Conservation (phyloP, 345 rosid species). For the Corchorus olitorius region DNA sequence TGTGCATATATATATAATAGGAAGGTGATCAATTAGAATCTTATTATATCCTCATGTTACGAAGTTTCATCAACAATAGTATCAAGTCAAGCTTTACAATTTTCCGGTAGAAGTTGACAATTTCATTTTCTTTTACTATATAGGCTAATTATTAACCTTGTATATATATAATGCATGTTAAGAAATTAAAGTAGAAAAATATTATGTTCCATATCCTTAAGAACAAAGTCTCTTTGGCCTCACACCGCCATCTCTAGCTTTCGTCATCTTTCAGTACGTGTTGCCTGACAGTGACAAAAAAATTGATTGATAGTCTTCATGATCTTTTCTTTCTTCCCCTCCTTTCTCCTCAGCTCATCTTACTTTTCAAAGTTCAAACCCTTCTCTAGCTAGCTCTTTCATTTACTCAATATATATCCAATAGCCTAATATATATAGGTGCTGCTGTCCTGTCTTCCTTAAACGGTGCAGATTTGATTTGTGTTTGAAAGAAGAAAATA, state of each 20-base stretch:
- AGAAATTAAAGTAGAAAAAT: not conserved
- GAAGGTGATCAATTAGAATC: too few relatives aligned
- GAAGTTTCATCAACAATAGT: too few relatives aligned
- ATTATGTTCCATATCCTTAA: not conserved
- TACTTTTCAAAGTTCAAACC: too few relatives aligned
- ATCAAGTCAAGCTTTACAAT: too few relatives aligned
- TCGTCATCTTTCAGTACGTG: constrained; percentile 22
- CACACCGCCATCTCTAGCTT: constrained; percentile 21
- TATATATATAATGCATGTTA: not conserved
- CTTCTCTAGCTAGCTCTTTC: not conserved
- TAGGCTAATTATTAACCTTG: not conserved
- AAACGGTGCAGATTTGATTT: not conserved
- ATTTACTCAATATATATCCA: not conserved
- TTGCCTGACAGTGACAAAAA: constrained; percentile 40
- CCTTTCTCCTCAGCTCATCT: not conserved
- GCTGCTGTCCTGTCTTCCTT: not conserved
- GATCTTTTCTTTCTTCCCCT: not conserved
- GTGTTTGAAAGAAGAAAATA: not conserved
- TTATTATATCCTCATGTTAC: too few relatives aligned
- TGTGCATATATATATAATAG: too few relatives aligned
- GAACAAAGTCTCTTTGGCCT: not conserved
- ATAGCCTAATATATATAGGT: not conserved
- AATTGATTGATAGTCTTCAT: not conserved
- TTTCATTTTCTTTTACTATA: too few relatives aligned
- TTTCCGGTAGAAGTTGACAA: too few relatives aligned